phyloP scores from a whole-genome alignment of 2,329 filamentous ascomycete genomes.

The Moelleriella libera region DNA sequence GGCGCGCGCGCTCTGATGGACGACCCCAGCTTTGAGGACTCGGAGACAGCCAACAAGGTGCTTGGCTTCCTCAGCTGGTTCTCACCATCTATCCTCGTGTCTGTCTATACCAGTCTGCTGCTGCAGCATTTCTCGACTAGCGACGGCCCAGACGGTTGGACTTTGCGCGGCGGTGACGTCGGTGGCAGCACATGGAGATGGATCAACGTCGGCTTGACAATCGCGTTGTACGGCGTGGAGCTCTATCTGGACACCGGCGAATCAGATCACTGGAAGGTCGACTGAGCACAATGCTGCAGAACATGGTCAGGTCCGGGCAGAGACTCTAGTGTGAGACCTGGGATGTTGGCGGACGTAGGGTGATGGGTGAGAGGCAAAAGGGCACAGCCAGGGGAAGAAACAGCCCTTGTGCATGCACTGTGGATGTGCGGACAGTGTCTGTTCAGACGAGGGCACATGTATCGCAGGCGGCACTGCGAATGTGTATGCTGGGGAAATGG shows the following conservation, averaged over 20 bases:
- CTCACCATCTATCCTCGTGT: slow-evolving; percentile 84
- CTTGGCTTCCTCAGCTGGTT: slow-evolving; percentile 85
- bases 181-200: slow-evolving; percentile 85
- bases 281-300: slow-evolving; percentile 35
- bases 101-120: slow-evolving; percentile 88
- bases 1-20: slow-evolving; percentile 72
- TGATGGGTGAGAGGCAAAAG: no score
- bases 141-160: slow-evolving; percentile 65
- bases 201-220: slow-evolving; percentile 82
- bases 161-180: slow-evolving; percentile 61
- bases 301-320: no score
- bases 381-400: no score
- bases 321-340: no score
- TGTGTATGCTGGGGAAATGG: not conserved
- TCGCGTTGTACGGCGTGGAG: slow-evolving; percentile 82
- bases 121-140: slow-evolving; percentile 88
- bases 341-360: no score
- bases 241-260: slow-evolving; percentile 76
- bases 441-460: no score
- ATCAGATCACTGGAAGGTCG: slow-evolving; percentile 89
- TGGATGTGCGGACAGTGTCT: no score
- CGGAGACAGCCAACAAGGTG: slow-evolving; percentile 66
- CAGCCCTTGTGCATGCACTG: no score
- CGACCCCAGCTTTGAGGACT: slow-evolving; percentile 74
- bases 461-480: no score